These are phyloP conservation scores for Venturia aucupariae DNA, from an alignment of 2,329 filamentous ascomycete species.

Conservation along the genomic window DNA sequence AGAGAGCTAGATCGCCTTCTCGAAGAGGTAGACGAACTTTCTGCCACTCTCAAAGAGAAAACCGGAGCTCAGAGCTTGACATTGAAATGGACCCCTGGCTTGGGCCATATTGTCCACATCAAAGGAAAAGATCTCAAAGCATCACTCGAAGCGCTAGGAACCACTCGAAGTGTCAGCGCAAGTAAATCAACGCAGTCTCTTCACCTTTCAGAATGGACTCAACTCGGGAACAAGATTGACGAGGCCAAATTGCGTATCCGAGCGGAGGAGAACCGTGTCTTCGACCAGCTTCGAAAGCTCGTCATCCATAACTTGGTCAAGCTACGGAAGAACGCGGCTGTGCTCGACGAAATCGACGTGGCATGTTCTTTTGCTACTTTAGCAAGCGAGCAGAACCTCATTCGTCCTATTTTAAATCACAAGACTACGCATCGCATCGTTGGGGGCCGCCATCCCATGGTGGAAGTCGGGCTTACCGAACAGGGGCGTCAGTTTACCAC, in stretches of 20 bases:
- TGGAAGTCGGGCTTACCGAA: constrained; percentile 70
- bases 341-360: constrained; percentile 89
- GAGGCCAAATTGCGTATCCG: constrained; percentile 68
- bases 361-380: constrained; percentile 75
- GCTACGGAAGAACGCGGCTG: constrained; percentile 78
- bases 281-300: constrained; percentile 60
- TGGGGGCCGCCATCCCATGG: constrained; percentile 83
- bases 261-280: constrained; percentile 73
- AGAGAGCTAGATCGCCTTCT: constrained; percentile 51
- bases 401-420: constrained; percentile 62
- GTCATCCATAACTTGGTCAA: constrained; percentile 78
- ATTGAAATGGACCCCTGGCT: constrained; percentile 74
- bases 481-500: constrained; percentile 73
- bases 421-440: constrained; percentile 62
- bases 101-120: constrained; percentile 86
- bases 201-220: constrained; percentile 74
- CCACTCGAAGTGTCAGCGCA: constrained; percentile 55
- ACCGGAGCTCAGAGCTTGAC: constrained; percentile 53
- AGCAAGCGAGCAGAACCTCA: constrained; percentile 63
- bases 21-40: constrained; percentile 52
- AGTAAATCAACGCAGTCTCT: constrained; percentile 81
- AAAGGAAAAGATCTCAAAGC: constrained; percentile 63
- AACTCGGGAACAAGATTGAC: constrained; percentile 70
- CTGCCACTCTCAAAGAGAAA: constrained; percentile 50
- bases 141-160: constrained; percentile 32